Conservation (phyloP, 805 yeast genomes). For the Ogataea glucozyma region DNA sequence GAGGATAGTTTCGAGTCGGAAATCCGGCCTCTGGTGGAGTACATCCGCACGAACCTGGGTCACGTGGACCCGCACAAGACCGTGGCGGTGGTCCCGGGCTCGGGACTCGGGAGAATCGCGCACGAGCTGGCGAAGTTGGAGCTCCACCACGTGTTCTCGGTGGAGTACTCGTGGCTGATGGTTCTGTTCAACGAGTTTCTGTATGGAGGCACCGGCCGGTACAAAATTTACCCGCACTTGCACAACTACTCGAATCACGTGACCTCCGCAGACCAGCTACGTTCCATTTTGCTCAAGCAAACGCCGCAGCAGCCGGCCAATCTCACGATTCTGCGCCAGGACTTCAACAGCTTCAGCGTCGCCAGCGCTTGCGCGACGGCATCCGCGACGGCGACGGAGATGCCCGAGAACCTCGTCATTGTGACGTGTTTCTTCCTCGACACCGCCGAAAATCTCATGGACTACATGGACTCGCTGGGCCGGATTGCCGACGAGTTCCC, state of each 20-base stretch:
- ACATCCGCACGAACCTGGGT: constrained; percentile 45
- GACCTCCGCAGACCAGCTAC: constrained; percentile 47
- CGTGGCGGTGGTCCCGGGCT: constrained; percentile 76
- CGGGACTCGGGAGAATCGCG: constrained; percentile 81
- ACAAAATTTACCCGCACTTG: constrained; percentile 49
- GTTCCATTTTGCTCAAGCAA: constrained; percentile 40
- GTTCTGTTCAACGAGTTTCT: constrained; percentile 63
- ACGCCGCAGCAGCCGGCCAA: constrained; percentile 44
- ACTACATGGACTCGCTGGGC: constrained; percentile 68
- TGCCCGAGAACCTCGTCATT: constrained; percentile 50
- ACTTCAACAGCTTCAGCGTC: constrained; percentile 58
- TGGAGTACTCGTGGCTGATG: constrained; percentile 80
- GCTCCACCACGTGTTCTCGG: constrained; percentile 56
- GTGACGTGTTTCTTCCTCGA: constrained; percentile 81
- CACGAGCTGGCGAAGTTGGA: constrained; percentile 51
- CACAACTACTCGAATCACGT: constrained; percentile 72
- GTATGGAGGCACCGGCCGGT: constrained; percentile 34
- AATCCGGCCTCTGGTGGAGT: constrained; percentile 53
- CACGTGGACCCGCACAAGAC: constrained; percentile 37
- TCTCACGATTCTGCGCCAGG: constrained; percentile 53
- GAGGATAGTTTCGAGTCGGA: constrained; percentile 43
- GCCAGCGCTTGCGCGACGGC: constrained; percentile 21
- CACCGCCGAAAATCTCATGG: constrained; percentile 85
- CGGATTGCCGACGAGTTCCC: constrained; percentile 35
- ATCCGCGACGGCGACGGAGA: neutral